Evolutionary conservation across 202 grass and related monocot species (phyloP).

Genomic region (Hordeum pubiflorum): DNA sequence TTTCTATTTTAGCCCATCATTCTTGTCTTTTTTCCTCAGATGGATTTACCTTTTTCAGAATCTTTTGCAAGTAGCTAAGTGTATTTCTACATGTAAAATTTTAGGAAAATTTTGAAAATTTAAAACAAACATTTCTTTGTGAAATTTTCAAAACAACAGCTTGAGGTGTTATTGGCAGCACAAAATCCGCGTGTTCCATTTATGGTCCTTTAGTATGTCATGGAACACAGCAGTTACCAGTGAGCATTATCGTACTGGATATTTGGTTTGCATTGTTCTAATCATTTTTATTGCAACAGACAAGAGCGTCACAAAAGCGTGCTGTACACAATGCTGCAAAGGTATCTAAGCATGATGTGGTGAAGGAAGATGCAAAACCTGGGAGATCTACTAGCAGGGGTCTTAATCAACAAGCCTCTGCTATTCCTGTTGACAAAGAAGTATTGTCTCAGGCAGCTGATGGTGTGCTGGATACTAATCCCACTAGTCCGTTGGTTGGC

Average conservation of each 20-base stretch:
- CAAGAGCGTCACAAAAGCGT: slow-evolving; percentile 59
- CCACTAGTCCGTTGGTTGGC: slow-evolving; percentile 9
- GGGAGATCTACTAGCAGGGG: slow-evolving; percentile 58
- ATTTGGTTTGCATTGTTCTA: slow-evolving; percentile 29
- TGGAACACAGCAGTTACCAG: neutral
- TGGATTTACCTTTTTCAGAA: neutral
- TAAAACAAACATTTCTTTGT: neutral
- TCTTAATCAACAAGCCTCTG: slow-evolving; percentile 42
- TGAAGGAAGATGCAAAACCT: slow-evolving; percentile 64
- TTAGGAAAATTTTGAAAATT: neutral
- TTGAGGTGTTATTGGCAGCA: neutral
- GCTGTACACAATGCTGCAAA: slow-evolving; percentile 45
- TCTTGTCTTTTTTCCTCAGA: neutral
- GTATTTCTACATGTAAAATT: neutral
- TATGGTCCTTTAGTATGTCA: slow-evolving; percentile 16
- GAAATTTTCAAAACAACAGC: neutral
- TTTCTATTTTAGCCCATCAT: neutral
- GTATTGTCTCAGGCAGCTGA: slow-evolving; percentile 36
- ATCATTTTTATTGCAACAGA: slow-evolving; percentile 39
- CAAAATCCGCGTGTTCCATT: neutral
- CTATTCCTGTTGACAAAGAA: slow-evolving; percentile 40
- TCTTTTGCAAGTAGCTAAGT: neutral
- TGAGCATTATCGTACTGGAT: neutral
- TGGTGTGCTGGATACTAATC: slow-evolving; percentile 26
- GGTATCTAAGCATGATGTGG: slow-evolving; percentile 50